phyloP scores from a whole-genome alignment of 2,329 filamentous ascomycete genomes.

The Sarocladiaceae sp. region DNA sequence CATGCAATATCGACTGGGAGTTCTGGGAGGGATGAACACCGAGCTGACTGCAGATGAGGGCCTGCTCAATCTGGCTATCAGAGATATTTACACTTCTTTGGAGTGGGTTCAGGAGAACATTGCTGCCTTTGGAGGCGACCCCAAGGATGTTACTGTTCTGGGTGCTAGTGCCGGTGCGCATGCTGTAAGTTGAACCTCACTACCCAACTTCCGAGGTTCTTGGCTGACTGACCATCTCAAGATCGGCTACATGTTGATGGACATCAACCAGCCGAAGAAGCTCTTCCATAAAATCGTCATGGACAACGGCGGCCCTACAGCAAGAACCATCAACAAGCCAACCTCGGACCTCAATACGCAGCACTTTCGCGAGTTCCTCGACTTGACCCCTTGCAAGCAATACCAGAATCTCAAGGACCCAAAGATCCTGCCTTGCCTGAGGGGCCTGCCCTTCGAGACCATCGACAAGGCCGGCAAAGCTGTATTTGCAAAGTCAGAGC shows the following conservation, averaged over 20 bases:
- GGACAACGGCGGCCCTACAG: constrained; percentile 26
- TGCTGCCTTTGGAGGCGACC: constrained; percentile 44
- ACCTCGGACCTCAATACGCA: constrained; percentile 20
- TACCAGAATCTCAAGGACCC: constrained; percentile 20
- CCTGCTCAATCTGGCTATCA: constrained; percentile 48
- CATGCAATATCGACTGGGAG: constrained; percentile 45
- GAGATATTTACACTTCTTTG: constrained; percentile 43
- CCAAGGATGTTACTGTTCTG: constrained; percentile 42
- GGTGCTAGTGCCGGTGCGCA: constrained; percentile 35
- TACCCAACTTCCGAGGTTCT: background rate
- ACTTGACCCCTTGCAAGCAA: constrained; percentile 22
- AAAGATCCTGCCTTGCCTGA: constrained; percentile 21
- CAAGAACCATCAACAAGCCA: constrained; percentile 23
- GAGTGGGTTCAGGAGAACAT: constrained; percentile 51
- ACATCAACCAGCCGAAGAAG: constrained; percentile 24
- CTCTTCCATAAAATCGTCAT: constrained; percentile 28
- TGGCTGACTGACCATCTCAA: constrained; percentile 22
- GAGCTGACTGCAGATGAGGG: constrained; percentile 45
- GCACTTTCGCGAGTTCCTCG: constrained; percentile 25
- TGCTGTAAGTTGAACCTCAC: constrained; percentile 15
- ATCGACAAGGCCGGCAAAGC: constrained; percentile 22
- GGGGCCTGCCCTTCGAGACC: constrained; percentile 18
- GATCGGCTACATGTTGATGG: too few species aligned
- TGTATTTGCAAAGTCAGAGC: constrained; percentile 22
- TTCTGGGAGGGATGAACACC: constrained; percentile 55